Base-by-base conservation (phyloP, 495 filamentous ascomycete species). In the Penicillium cosmopolitanum region DNA sequence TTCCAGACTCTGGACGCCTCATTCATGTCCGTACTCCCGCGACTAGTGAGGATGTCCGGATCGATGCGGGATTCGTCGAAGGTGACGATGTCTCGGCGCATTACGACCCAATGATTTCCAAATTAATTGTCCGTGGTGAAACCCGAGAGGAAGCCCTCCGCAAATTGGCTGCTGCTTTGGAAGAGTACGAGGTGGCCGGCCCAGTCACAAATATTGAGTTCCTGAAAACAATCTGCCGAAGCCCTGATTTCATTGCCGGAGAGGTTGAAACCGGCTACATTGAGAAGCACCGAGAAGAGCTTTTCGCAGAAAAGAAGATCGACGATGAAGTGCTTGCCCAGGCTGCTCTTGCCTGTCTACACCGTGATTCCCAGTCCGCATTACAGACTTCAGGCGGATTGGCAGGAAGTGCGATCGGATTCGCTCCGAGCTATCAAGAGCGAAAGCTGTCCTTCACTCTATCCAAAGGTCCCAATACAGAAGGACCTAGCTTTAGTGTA, bases 101-200 rank as follows among this genome's bases (percentile, higher is more conserved):
- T 53, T 99, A 98, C 73, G 95, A 99, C 64, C 94, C 95, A 5
- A 98, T 99, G 95, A 97, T 99, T 60, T 89, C 96, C 43, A 99
- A 99, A 72, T 81, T 99, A 55, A 98, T 99, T 60, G 93, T 97
- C n/a, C 82, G 86, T 25, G 96, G 90, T 16, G 81, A 80, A 43
- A 86, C 87, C 55, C 84, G 95, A 31, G 84, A 90, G 70, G 88
- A 89, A 18, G 92, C 95, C 16, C 85, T 98, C 55, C 85, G 89
- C 60, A 96, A 91, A 66, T 78, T 98, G 31, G 84, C 86, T 36
- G 74, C 84, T n/a, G 94, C 94, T 2, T 73, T 98, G 25, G 89
- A 91, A 57, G 84, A 93, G 52, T 98, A 98, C 68, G 92, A 98
- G 73, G 84, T 99, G 9, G 96, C 92, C 2, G 95, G 95, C 1